These are phyloP conservation scores for Platanthera zijinensis DNA, from an alignment of 106 monocot species.

Conservation along the genomic window DNA sequence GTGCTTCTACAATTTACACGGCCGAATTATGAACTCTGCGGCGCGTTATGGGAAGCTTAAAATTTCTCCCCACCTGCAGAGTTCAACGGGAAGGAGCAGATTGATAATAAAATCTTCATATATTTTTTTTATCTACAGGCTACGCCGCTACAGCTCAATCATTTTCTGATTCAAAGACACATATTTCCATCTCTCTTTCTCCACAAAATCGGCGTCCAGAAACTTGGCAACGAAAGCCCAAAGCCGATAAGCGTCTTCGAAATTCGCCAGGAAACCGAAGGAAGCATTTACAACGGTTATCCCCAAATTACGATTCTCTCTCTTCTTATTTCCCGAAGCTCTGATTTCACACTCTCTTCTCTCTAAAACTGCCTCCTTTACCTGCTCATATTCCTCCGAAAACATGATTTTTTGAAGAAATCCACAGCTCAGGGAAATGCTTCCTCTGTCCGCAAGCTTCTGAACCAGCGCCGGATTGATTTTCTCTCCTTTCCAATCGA, in stretches of 20 bases:
- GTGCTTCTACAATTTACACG: too few relatives aligned
- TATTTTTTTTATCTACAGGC: not conserved
- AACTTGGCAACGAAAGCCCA: constrained; percentile 83
- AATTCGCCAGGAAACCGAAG: constrained; percentile 50
- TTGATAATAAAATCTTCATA: not conserved
- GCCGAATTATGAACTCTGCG: too few relatives aligned
- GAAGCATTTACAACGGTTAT: constrained; percentile 65
- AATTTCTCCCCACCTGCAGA: not conserved
- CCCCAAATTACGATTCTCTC: constrained; percentile 26
- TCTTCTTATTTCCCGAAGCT: constrained; percentile 10
- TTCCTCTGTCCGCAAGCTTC: constrained; percentile 73
- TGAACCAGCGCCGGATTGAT: constrained; percentile 65
- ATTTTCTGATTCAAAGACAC: constrained; percentile 70
- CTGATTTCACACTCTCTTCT: constrained; percentile 7
- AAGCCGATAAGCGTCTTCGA: constrained; percentile 73
- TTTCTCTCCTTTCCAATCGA: constrained; percentile 84
- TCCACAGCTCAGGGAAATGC: constrained; percentile 55
- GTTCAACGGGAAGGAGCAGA: not conserved
- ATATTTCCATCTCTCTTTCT: constrained; percentile 93
- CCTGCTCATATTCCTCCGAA: constrained; percentile 39
- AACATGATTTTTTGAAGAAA: constrained; percentile 59
- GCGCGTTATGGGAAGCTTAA: too few relatives aligned
- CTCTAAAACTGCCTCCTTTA: constrained; percentile 30
- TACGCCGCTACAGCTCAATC: constrained; percentile 62
- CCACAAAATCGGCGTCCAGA: constrained; percentile 82